Conservation (phyloP, 257 asterid genomes). For the Agastache rugosa region DNA sequence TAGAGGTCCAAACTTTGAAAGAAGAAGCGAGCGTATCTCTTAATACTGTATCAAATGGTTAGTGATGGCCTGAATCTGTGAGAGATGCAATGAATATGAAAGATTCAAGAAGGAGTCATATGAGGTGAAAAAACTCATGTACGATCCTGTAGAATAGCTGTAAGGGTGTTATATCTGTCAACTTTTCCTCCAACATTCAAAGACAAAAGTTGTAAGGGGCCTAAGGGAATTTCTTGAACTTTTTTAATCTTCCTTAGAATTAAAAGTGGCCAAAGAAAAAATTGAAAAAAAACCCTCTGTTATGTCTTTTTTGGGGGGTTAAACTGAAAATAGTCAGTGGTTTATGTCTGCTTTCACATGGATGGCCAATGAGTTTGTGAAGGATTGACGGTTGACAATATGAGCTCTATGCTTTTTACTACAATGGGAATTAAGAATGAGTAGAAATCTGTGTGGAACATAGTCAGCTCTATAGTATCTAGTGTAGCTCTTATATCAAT, state of each 20-base stretch:
- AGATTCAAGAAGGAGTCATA: background rate
- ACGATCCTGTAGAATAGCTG: background rate
- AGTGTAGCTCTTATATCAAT: too few relatives aligned
- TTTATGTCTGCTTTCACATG: conserved; percentile 4
- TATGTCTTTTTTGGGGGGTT: background rate
- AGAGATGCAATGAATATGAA: background rate
- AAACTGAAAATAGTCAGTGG: background rate
- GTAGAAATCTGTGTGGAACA: background rate
- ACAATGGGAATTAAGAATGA: conserved; percentile 7
- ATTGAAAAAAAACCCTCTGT: background rate
- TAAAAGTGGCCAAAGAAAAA: background rate
- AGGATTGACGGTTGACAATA: background rate
- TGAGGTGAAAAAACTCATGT: background rate
- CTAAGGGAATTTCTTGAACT: background rate
- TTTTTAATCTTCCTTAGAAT: background rate
- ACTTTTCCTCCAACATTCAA: background rate
- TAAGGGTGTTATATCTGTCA: background rate
- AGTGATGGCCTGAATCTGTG: background rate
- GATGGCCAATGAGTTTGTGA: conserved; percentile 1
- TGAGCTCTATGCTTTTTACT: background rate
- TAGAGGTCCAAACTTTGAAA: background rate
- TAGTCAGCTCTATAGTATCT: too few relatives aligned
- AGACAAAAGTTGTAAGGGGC: background rate
- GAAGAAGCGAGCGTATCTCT: background rate
- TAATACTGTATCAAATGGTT: background rate